Evolutionary conservation across 495 filamentous ascomycete genomes (phyloP).

Genomic region (Xylaria acuta): DNA sequence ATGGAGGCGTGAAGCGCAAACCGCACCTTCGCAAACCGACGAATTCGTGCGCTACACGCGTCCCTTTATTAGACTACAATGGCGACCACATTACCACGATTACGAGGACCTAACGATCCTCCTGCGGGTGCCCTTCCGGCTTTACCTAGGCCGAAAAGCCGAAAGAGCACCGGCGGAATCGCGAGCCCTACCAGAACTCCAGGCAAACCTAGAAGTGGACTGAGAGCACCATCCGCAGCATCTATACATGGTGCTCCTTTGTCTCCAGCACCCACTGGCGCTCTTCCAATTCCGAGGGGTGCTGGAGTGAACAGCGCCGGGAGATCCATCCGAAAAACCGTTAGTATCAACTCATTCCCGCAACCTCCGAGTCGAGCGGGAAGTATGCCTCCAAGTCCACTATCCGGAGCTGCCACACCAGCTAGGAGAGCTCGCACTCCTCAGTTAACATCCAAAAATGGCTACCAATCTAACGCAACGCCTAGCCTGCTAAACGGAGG

Average conservation of each 20-base stretch:
- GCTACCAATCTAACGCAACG: constrained; percentile 55
- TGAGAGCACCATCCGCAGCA: constrained; percentile 67
- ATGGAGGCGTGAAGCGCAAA: constrained; percentile 24
- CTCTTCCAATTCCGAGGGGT: constrained; percentile 59
- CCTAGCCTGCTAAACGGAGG: constrained; percentile 80
- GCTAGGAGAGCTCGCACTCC: constrained; percentile 48
- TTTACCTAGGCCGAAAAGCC: constrained; percentile 72
- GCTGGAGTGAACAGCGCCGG: constrained; percentile 58
- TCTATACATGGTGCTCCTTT: constrained; percentile 43
- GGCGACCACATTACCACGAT: constrained; percentile 70
- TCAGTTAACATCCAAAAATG: constrained; percentile 47
- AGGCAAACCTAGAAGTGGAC: constrained; percentile 59
- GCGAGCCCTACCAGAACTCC: constrained; percentile 54
- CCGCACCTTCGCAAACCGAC: constrained; percentile 12
- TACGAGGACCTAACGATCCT: constrained; percentile 66
- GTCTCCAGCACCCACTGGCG: constrained; percentile 55
- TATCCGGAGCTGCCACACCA: constrained; percentile 54
- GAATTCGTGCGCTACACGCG: constrained; percentile 22
- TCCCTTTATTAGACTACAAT: constrained; percentile 43
- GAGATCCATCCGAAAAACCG: constrained; percentile 78
- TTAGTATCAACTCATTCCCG: constrained; percentile 93
- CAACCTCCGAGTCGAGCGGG: constrained; percentile 73
- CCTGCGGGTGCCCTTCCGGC: constrained; percentile 71
- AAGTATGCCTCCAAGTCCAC: constrained; percentile 65
- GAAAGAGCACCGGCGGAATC: constrained; percentile 63